phyloP scores from a whole-genome alignment of 345 rosid genomes.

The Acer saccharum region DNA sequence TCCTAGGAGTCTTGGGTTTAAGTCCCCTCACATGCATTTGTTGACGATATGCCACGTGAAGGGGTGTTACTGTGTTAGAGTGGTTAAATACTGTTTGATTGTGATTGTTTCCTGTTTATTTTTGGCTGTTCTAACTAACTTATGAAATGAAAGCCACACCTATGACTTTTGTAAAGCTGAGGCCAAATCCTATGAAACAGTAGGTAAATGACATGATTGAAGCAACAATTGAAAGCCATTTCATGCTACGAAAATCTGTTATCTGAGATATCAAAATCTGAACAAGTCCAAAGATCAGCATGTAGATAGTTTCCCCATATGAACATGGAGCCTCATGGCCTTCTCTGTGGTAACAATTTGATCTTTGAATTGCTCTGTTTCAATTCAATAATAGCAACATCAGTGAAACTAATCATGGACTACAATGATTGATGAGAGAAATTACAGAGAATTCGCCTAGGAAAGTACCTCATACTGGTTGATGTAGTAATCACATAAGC shows the following conservation, averaged over 20 bases:
- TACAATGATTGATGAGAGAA: too few relatives aligned
- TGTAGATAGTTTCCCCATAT: slow-evolving; percentile 25
- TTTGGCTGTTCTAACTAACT: too few relatives aligned
- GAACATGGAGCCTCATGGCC: slow-evolving; percentile 45
- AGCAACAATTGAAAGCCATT: slow-evolving; percentile 47
- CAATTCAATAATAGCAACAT: background rate
- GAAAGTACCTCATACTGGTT: too few relatives aligned
- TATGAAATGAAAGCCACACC: slow-evolving; percentile 21
- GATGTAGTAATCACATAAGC: too few relatives aligned
- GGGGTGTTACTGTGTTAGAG: too few relatives aligned
- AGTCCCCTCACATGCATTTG: too few relatives aligned
- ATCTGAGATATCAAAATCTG: slow-evolving; percentile 44
- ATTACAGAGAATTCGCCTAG: too few relatives aligned
- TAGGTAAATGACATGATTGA: slow-evolving; percentile 50
- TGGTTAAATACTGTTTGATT: too few relatives aligned
- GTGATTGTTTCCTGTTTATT: too few relatives aligned
- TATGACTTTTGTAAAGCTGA: slow-evolving; percentile 42
- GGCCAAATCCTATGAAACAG: slow-evolving; percentile 46
- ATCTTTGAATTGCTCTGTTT: slow-evolving; percentile 46
- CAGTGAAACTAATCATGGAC: background rate
- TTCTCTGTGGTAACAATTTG: slow-evolving; percentile 52
- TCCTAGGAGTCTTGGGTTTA: too few relatives aligned
- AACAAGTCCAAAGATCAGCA: slow-evolving; percentile 44
- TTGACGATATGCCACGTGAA: too few relatives aligned
- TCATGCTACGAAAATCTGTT: slow-evolving; percentile 47